These are phyloP conservation scores for Gossypium turneri DNA, from an alignment of 345 rosid genomes.

Conservation along the genomic window DNA sequence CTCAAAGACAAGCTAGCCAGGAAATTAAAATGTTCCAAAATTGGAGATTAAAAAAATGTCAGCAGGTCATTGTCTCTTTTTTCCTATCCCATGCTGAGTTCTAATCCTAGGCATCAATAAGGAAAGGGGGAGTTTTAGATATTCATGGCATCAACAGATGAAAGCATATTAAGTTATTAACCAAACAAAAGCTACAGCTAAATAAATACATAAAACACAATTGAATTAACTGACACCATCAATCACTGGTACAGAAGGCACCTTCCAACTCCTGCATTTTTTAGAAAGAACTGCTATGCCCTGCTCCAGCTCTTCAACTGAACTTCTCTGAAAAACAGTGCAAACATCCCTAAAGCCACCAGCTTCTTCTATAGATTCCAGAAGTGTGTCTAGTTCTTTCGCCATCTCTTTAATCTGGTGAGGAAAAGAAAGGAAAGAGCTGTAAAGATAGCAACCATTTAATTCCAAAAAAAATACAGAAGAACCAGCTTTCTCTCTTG, in stretches of 20 bases:
- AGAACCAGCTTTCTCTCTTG: slow-evolving; percentile 2
- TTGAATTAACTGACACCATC: background rate
- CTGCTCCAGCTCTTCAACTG: slow-evolving; percentile 68
- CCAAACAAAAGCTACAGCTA: slow-evolving; percentile 11
- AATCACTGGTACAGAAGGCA: slow-evolving; percentile 23
- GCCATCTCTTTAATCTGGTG: slow-evolving; percentile 76
- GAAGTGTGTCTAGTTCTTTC: slow-evolving; percentile 67
- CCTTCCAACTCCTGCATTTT: slow-evolving; percentile 68
- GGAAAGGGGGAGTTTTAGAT: background rate
- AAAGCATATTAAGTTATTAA: background rate
- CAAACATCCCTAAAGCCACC: slow-evolving; percentile 89
- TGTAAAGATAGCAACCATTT: background rate
- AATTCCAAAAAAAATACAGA: background rate
- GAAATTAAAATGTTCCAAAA: background rate
- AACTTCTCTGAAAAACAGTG: slow-evolving; percentile 48
- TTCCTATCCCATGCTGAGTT: background rate
- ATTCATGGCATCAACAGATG: background rate
- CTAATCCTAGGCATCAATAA: background rate
- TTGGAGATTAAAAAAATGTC: background rate
- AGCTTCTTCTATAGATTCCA: slow-evolving; percentile 60
- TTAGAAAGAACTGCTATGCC: slow-evolving; percentile 53
- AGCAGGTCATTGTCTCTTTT: background rate
- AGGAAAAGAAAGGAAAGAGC: background rate
- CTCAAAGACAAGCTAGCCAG: slow-evolving; percentile 2
- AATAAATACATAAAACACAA: background rate